Conservation (phyloP, 83 land plant species). For the Diphasiastrum complanatum region DNA sequence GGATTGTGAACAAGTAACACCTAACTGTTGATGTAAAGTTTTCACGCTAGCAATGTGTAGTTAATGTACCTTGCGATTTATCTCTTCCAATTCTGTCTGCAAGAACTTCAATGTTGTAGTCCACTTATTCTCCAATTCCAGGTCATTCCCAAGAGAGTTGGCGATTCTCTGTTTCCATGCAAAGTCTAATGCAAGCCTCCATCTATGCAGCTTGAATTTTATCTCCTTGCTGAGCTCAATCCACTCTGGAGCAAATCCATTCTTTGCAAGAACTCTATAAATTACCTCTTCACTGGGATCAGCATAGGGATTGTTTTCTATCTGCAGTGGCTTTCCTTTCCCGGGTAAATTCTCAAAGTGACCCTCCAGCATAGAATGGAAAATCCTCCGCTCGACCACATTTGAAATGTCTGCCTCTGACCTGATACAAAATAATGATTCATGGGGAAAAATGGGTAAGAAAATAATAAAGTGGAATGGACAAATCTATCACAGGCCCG, state of each 20-base stretch:
- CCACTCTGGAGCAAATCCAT: slow-evolving; percentile 88
- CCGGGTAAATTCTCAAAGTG: slow-evolving; percentile 83
- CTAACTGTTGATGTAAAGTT: too few relatives aligned
- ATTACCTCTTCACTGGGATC: slow-evolving; percentile 80
- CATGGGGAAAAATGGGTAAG: too few relatives aligned
- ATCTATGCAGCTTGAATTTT: slow-evolving; percentile 33
- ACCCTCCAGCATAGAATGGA: slow-evolving; percentile 71
- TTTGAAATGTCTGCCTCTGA: slow-evolving; percentile 65
- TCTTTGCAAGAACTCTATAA: slow-evolving; percentile 60
- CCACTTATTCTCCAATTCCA: slow-evolving; percentile 30
- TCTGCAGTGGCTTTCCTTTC: slow-evolving; percentile 67
- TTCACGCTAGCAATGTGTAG: too few relatives aligned
- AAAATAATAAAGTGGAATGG: too few relatives aligned
- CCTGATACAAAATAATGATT: too few relatives aligned
- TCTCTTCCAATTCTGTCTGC: slow-evolving; percentile 41
- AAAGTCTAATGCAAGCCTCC: slow-evolving; percentile 52
- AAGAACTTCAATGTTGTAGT: slow-evolving; percentile 31
- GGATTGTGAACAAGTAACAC: too few relatives aligned
- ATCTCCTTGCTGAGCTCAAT: slow-evolving; percentile 88
- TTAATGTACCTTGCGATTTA: slow-evolving; percentile 51
- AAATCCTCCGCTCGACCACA: slow-evolving; percentile 69
- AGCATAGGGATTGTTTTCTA: slow-evolving; percentile 56
- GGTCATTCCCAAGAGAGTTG: slow-evolving; percentile 1
- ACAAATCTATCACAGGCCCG: too few relatives aligned
- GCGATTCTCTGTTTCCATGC: slow-evolving; percentile 35